A percentile compares a stretch with the other conserved stretches of the same genome.
These are phyloP conservation scores for Chaetomiaceae sp. DNA, from an alignment of 2,329 filamentous ascomycete genomes.

Conservation along the genomic window DNA sequence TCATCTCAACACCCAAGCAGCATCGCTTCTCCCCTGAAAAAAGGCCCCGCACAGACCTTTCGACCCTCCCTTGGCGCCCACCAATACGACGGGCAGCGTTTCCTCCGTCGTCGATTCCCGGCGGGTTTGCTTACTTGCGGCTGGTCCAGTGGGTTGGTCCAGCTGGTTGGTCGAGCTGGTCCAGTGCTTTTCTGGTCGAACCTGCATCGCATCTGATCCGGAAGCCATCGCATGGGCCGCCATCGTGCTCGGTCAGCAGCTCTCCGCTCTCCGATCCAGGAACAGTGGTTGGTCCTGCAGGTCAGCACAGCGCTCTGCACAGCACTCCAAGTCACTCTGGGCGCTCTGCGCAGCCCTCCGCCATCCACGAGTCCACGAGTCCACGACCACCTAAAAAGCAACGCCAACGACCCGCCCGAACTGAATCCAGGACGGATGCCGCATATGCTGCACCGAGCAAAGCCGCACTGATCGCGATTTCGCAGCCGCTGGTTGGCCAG, in stretches of 20 bases:
- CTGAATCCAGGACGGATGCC: constrained; percentile 12
- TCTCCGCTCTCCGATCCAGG: constrained; percentile 1
- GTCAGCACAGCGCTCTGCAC: constrained; percentile 18
- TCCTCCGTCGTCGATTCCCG: not conserved
- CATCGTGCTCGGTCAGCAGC: constrained; percentile 14
- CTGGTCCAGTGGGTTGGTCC: no score
- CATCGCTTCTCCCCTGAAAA: no score
- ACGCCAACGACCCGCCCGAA: constrained; percentile 21
- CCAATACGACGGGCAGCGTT: not conserved
- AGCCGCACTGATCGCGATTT: constrained; percentile 15
- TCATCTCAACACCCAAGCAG: no score
- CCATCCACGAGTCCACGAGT: no score
- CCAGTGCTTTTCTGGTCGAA: constrained; percentile 15
- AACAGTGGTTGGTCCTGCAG: constrained; percentile 23
- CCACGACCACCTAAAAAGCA: constrained; percentile 7
- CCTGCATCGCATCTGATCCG: constrained; percentile 19
- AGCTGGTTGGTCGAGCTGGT: no score
- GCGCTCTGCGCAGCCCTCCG: no score
- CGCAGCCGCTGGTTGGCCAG: constrained; percentile 13
- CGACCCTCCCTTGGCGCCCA: not conserved
- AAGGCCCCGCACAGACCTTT: no score
- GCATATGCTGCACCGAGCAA: constrained; percentile 9
- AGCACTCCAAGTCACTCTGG: no score
- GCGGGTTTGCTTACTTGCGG: not conserved
- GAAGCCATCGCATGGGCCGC: constrained; percentile 19